Percentiles rank a stretch among this genome's conserved stretches.
These are phyloP conservation scores for Apostasia ramifera DNA, from an alignment of 106 monocot genomes.

Conservation along the genomic window DNA sequence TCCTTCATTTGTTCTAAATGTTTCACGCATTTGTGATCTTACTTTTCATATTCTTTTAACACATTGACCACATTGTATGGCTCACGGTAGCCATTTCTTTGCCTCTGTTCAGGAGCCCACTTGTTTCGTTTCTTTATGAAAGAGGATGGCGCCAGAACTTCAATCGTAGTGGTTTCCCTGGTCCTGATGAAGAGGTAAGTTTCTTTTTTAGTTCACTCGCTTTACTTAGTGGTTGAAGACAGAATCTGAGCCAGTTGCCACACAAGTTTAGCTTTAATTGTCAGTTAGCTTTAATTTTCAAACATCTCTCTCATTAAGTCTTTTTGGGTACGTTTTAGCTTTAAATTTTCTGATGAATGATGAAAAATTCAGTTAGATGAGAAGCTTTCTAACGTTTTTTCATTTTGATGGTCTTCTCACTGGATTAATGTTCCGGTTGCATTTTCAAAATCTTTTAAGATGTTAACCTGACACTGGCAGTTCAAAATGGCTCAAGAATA, in stretches of 20 bases:
- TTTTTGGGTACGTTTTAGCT: neutral
- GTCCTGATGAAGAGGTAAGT: constrained; percentile 89
- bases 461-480: constrained; percentile 30
- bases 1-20: too few relatives aligned
- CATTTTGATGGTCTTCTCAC: too few relatives aligned
- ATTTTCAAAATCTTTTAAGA: too few relatives aligned
- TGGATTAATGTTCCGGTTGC: too few relatives aligned
- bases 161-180: constrained; percentile 82
- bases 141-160: constrained; percentile 99
- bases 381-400: neutral
- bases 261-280: neutral
- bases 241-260: neutral
- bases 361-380: neutral
- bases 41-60: too few relatives aligned
- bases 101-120: constrained; percentile 59
- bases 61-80: too few relatives aligned
- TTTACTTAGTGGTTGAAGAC: neutral
- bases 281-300: neutral
- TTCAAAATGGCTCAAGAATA: constrained; percentile 96
- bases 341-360: neutral
- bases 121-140: constrained; percentile 98
- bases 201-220: neutral
- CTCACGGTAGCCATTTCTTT: neutral
- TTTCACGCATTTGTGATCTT: too few relatives aligned
- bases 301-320: neutral